Conservation (phyloP, 352 stramenopile species). For the Phytophthora vignae region DNA sequence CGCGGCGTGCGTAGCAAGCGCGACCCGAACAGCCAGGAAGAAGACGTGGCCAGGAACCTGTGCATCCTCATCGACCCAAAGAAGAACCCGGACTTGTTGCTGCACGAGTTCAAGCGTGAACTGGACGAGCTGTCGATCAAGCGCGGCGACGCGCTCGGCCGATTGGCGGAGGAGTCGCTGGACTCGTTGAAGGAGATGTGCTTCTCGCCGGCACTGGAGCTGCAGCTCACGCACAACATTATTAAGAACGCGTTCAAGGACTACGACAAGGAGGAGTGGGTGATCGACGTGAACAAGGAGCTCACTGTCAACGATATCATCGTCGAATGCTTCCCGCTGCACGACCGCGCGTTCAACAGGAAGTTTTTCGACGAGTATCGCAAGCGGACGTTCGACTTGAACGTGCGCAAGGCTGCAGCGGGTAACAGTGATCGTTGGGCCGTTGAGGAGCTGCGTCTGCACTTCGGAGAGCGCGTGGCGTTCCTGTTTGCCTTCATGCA, state of each 20-base stretch:
- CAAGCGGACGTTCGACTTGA: slow-evolving; percentile 81
- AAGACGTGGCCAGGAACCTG: slow-evolving; percentile 72
- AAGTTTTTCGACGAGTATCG: slow-evolving; percentile 90
- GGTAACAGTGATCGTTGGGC: slow-evolving; percentile 88
- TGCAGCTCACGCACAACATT: slow-evolving; percentile 91
- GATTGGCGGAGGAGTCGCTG: slow-evolving; percentile 80
- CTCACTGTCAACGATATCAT: slow-evolving; percentile 81
- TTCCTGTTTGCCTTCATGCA: slow-evolving; percentile 93
- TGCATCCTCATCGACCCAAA: slow-evolving; percentile 86
- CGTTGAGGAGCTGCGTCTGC: slow-evolving; percentile 85
- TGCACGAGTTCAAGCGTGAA: slow-evolving; percentile 91
- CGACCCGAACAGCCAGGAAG: slow-evolving; percentile 48
- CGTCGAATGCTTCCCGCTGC: slow-evolving; percentile 83
- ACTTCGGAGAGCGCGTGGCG: slow-evolving; percentile 90
- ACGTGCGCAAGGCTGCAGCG: slow-evolving; percentile 66
- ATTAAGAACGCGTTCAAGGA: slow-evolving; percentile 89
- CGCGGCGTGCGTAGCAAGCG: slow-evolving; percentile 19
- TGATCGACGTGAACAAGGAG: slow-evolving; percentile 87
- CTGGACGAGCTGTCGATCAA: slow-evolving; percentile 88
- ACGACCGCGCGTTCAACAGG: slow-evolving; percentile 88
- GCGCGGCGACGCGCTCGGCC: slow-evolving; percentile 66
- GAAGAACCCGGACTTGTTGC: slow-evolving; percentile 80
- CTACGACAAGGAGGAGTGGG: slow-evolving; percentile 90
- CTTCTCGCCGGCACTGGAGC: slow-evolving; percentile 85
- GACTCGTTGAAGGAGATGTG: slow-evolving; percentile 86